phyloP scores from a whole-genome alignment of 208 protist species.

The Trypanosoma cruzi region DNA sequence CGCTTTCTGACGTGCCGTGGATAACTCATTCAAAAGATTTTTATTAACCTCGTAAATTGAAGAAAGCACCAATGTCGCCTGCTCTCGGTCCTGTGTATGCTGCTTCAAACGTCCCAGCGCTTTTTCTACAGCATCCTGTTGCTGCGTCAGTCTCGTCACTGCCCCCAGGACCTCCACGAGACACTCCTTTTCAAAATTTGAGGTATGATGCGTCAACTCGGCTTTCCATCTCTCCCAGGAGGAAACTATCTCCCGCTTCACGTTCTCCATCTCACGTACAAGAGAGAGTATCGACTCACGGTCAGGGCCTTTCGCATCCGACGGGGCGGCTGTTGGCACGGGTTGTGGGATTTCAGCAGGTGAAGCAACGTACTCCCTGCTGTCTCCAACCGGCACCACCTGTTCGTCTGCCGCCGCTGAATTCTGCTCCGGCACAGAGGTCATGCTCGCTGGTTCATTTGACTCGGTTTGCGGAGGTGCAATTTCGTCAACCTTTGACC shows the following conservation, averaged over 20 bases:
- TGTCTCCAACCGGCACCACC: neutral
- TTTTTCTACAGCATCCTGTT: neutral
- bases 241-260: slow-evolving; percentile 1
- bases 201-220: neutral
- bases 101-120: neutral
- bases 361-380: neutral
- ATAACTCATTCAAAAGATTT: slow-evolving; percentile 7
- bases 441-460: neutral
- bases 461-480: neutral
- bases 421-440: neutral
- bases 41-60: slow-evolving; percentile 9
- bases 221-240: neutral
- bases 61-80: neutral
- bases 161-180: neutral
- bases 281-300: neutral
- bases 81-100: neutral
- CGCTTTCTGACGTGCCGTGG: neutral
- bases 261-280: slow-evolving; percentile 3
- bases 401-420: neutral
- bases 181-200: neutral
- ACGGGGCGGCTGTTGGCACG: neutral
- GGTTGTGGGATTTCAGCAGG: too few relatives aligned
- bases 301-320: neutral
- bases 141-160: neutral
- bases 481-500: neutral